phyloP scores from a whole-genome alignment of 2,329 filamentous ascomycete species.

The Hirsutella rhossiliensis region DNA sequence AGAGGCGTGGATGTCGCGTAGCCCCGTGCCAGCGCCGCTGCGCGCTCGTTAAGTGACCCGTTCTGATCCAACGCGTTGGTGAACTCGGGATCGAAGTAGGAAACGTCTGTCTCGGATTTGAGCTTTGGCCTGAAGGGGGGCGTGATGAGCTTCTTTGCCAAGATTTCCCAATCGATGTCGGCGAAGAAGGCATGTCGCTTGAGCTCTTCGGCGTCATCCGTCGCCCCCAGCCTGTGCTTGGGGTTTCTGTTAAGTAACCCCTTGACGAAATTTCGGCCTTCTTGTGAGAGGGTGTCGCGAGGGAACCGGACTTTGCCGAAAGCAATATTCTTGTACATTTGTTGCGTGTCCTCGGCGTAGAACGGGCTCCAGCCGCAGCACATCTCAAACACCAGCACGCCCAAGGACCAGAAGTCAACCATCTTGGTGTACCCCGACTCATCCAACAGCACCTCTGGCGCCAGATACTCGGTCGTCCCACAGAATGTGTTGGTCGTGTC shows the following conservation, averaged over 20 bases:
- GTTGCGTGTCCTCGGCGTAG: slow-evolving; percentile 96
- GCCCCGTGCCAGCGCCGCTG: slow-evolving; percentile 73
- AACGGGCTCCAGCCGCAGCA: slow-evolving; percentile 99
- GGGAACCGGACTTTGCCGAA: slow-evolving; percentile 98
- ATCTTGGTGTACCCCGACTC: slow-evolving; percentile 98
- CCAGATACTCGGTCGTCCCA: slow-evolving; percentile 93
- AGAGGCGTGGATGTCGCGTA: slow-evolving; percentile 84
- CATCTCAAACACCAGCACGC: slow-evolving; percentile 98
- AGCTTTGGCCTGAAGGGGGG: slow-evolving; percentile 97
- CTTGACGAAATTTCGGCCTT: slow-evolving; percentile 97
- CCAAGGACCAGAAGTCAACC: slow-evolving; percentile 99
- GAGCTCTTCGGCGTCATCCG: slow-evolving; percentile 82
- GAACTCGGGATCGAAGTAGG: slow-evolving; percentile 97
- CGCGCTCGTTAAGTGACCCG: slow-evolving; percentile 80
- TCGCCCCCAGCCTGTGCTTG: slow-evolving; percentile 84
- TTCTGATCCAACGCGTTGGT: slow-evolving; percentile 85
- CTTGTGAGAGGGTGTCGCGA: slow-evolving; percentile 82
- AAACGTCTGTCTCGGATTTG: slow-evolving; percentile 90
- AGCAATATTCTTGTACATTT: slow-evolving; percentile 99
- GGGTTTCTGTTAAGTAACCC: slow-evolving; percentile 94
- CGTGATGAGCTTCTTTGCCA: slow-evolving; percentile 82
- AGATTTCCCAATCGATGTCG: slow-evolving; percentile 84
- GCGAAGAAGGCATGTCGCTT: slow-evolving; percentile 91
- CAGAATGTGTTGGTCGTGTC: slow-evolving; percentile 99
- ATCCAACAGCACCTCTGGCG: slow-evolving; percentile 87